These are phyloP conservation scores for Boechera retrofracta DNA, from an alignment of 345 rosid species.

Conservation along the genomic window DNA sequence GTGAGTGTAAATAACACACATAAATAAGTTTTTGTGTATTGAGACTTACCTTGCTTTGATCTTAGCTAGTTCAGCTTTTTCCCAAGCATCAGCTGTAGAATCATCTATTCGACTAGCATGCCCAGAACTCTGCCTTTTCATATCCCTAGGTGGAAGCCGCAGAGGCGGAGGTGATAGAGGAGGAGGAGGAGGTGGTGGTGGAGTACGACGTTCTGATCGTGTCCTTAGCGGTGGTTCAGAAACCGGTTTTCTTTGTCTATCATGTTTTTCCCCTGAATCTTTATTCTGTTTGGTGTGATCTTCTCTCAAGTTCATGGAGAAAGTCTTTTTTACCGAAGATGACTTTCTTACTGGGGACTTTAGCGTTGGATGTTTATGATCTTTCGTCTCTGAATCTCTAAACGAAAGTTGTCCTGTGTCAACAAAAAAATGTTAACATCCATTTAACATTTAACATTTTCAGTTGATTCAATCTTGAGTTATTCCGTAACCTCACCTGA, in stretches of 20 bases:
- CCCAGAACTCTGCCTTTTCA: slow-evolving; percentile 24
- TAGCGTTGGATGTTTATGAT: neutral
- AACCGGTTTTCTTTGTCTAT: slow-evolving; percentile 19
- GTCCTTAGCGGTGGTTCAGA: slow-evolving; percentile 36
- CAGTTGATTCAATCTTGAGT: neutral
- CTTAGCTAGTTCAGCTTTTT: slow-evolving; percentile 60
- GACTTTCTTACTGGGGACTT: slow-evolving; percentile 39
- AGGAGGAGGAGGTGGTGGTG: slow-evolving; percentile 32
- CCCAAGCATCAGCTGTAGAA: slow-evolving; percentile 68
- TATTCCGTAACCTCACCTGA: slow-evolving; percentile 36
- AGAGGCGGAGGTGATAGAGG: slow-evolving; percentile 41
- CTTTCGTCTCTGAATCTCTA: slow-evolving; percentile 25
- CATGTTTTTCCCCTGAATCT: slow-evolving; percentile 35
- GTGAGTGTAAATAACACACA: slow-evolving; percentile 2
- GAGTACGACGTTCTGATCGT: slow-evolving; percentile 42
- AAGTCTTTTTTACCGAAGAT: slow-evolving; percentile 33
- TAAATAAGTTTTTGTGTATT: neutral
- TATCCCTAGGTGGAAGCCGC: slow-evolving; percentile 40
- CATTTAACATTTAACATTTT: neutral
- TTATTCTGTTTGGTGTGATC: slow-evolving; percentile 11
- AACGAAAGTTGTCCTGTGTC: slow-evolving; percentile 38
- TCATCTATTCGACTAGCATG: slow-evolving; percentile 29
- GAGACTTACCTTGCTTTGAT: slow-evolving; percentile 60
- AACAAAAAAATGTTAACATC: neutral
- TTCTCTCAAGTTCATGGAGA: slow-evolving; percentile 24